phyloP scores from a whole-genome alignment of 345 rosid genomes.

The Conringia planisiliqua region DNA sequence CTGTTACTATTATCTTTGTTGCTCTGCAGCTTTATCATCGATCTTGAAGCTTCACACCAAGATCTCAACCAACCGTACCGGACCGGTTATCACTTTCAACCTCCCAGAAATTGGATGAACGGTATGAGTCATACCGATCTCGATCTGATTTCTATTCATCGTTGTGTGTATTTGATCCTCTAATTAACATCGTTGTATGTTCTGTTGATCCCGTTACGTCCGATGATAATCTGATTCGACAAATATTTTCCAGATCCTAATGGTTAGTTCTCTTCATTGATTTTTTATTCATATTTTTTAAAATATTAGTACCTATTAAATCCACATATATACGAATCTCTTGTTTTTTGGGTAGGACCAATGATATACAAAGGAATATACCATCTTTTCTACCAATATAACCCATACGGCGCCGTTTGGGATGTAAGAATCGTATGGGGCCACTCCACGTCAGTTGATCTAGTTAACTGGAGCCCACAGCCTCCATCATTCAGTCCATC shows the following conservation, averaged over 20 bases:
- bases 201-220: not conserved
- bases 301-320: not conserved
- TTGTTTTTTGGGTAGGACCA: constrained; percentile 44
- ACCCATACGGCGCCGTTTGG: constrained; percentile 63
- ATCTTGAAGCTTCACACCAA: constrained; percentile 23
- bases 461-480: constrained; percentile 68
- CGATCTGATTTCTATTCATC: not conserved
- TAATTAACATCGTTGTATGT: constrained; percentile 6
- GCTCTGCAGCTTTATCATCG: constrained; percentile 17
- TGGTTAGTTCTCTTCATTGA: constrained; percentile 44
- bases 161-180: not conserved
- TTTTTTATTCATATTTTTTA: not conserved
- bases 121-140: constrained; percentile 35
- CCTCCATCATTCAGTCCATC: constrained; percentile 50
- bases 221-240: constrained; percentile 11
- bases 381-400: constrained; percentile 66
- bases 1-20: constrained; percentile 11
- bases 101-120: constrained; percentile 73
- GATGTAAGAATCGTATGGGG: constrained; percentile 71
- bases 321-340: not conserved
- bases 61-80: constrained; percentile 50
- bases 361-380: constrained; percentile 69
- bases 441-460: constrained; percentile 69
- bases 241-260: constrained; percentile 55
- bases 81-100: constrained; percentile 69